A percentile compares a stretch with the other conserved stretches of the same genome.
Evolutionary conservation across 306 rosid genomes (phyloP).

Genomic region (Herpetospermum pedunculosum): DNA sequence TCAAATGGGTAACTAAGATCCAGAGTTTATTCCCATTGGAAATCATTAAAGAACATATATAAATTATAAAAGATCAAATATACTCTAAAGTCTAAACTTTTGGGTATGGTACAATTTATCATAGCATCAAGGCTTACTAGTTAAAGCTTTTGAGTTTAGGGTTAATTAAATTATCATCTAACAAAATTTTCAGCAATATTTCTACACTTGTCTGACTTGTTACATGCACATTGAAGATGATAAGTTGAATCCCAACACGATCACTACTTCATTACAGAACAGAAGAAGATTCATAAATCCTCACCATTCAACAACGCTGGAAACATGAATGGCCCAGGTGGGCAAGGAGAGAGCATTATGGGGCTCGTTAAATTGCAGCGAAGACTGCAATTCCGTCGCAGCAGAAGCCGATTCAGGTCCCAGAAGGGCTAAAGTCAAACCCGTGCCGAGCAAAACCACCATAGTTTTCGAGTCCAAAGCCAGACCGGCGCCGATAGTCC

Average conservation of each 20-base stretch:
- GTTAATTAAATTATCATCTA: too few species aligned
- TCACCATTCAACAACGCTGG: constrained; percentile 85
- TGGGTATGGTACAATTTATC: too few species aligned
- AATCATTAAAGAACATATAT: neutral
- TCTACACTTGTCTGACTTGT: neutral
- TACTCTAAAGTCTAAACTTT: neutral
- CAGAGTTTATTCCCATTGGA: neutral
- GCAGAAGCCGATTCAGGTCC: constrained; percentile 48
- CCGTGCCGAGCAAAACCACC: constrained; percentile 34
- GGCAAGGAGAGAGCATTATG: constrained; percentile 86
- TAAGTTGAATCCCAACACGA: too few species aligned
- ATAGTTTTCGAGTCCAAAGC: constrained; percentile 10
- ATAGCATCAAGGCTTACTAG: too few species aligned
- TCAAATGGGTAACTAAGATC: neutral
- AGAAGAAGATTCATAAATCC: neutral
- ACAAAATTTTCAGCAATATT: too few species aligned
- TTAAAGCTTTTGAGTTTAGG: too few species aligned
- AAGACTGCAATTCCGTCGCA: constrained; percentile 30
- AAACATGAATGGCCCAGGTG: constrained; percentile 89
- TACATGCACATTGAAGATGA: too few species aligned
- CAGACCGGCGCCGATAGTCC: neutral
- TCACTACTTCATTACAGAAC: neutral
- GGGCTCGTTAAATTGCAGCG: constrained; percentile 55
- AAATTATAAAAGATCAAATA: neutral
- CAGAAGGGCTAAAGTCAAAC: constrained; percentile 29